Conservation (phyloP, 1,284 basidiomycete genomes). For the Ganoderma sinense region DNA sequence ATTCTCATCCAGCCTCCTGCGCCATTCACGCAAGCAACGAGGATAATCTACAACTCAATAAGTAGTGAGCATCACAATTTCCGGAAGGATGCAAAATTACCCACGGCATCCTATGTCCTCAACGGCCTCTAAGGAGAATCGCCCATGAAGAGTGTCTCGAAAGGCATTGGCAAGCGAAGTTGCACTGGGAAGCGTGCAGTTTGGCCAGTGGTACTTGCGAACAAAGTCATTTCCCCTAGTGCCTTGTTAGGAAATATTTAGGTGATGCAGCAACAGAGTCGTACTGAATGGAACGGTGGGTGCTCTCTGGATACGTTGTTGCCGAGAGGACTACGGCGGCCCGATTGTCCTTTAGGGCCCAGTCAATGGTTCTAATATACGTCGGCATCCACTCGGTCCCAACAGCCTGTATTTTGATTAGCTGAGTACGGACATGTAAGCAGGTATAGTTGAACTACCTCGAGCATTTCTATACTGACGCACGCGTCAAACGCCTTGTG, state of each 20-base stretch:
- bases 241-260: background rate
- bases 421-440: too few relatives aligned
- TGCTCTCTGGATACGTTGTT: constrained; percentile 83
- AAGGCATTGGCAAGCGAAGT: constrained; percentile 4
- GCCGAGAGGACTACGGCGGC: constrained; percentile 78
- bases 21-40: background rate
- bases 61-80: background rate
- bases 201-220: constrained; percentile 13
- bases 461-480: constrained; percentile 89
- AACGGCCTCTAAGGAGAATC: background rate
- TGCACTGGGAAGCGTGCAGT: constrained; percentile 5
- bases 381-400: constrained; percentile 53
- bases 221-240: constrained; percentile 10
- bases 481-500: constrained; percentile 85
- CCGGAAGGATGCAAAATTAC: background rate
- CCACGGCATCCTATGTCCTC: background rate
- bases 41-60: background rate
- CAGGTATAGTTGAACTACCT: constrained; percentile 40
- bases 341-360: constrained; percentile 72
- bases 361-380: constrained; percentile 82
- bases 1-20: too few relatives aligned
- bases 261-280: constrained; percentile 21
- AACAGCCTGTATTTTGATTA: constrained; percentile 14
- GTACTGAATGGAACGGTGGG: constrained; percentile 67
- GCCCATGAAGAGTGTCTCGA: background rate